Evolutionary conservation across 2,329 filamentous ascomycete species (phyloP).

Genomic region (Metarhizium sp.): DNA sequence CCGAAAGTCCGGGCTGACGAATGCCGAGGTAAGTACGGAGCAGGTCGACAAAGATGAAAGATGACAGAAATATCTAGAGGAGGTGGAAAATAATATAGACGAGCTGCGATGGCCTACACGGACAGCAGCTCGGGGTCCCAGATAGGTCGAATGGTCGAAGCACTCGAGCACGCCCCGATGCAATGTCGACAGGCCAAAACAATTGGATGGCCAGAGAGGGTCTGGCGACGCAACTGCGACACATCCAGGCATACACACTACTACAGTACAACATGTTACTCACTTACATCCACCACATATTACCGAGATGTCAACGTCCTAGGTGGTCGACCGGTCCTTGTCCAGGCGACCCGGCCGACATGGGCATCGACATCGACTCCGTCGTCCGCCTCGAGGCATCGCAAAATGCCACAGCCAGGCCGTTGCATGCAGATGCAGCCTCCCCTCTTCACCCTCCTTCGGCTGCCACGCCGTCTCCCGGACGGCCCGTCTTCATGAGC

Average conservation of each 20-base stretch:
- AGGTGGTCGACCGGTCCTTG: background rate
- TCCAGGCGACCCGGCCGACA: background rate
- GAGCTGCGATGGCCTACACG: background rate
- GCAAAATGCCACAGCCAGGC: background rate
- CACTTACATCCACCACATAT: background rate
- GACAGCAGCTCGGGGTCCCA: background rate
- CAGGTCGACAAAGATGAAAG: background rate
- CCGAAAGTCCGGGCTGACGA: background rate
- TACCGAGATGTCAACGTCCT: background rate
- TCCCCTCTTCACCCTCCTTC: slow-evolving; percentile 1
- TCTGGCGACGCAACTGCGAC: background rate
- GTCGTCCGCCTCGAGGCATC: background rate
- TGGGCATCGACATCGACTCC: background rate
- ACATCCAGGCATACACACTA: background rate
- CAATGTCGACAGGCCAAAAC: background rate
- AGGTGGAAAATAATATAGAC: slow-evolving; percentile 4
- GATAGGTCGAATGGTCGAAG: background rate
- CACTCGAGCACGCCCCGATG: background rate
- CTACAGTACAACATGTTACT: background rate
- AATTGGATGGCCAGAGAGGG: background rate
- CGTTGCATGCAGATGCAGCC: slow-evolving; percentile 5
- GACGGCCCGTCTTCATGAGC: slow-evolving; percentile 5
- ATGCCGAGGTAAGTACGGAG: background rate
- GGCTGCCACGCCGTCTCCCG: slow-evolving; percentile 5
- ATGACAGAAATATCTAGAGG: background rate